Conservation (phyloP, 768 basidiomycete species). For the Lactarius hatsudake region DNA sequence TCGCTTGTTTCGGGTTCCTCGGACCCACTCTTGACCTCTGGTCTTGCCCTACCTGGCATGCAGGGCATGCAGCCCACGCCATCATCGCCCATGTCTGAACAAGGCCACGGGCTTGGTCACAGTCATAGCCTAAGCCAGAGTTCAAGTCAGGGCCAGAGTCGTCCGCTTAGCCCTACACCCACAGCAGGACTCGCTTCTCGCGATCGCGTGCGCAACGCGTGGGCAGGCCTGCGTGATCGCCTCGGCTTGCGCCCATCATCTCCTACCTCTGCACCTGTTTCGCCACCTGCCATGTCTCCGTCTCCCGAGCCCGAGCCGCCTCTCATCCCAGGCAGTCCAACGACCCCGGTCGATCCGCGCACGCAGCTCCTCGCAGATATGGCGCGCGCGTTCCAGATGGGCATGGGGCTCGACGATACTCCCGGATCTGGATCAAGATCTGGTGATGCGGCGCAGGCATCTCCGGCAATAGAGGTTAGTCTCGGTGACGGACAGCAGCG, state of each 20-base stretch:
- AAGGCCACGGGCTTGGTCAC: not conserved
- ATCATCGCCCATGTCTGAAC: slow-evolving; percentile 1
- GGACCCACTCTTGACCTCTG: slow-evolving; percentile 59
- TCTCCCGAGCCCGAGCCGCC: slow-evolving; percentile 8
- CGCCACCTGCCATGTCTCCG: not conserved
- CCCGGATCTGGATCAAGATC: slow-evolving; percentile 11
- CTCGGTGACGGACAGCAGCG: slow-evolving; percentile 15
- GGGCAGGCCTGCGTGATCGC: slow-evolving; percentile 67
- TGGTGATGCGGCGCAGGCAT: not conserved
- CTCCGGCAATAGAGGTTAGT: slow-evolving; percentile 2
- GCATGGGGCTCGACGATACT: slow-evolving; percentile 39
- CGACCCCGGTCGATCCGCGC: slow-evolving; percentile 41
- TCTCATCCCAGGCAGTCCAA: slow-evolving; percentile 8
- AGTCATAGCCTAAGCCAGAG: slow-evolving; percentile 1
- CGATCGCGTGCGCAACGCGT: slow-evolving; percentile 57
- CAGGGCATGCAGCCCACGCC: slow-evolving; percentile 16
- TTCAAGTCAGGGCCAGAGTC: slow-evolving; percentile 24
- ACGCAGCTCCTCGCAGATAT: slow-evolving; percentile 78
- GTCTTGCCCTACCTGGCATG: slow-evolving; percentile 42
- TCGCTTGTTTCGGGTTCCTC: slow-evolving; percentile 75
- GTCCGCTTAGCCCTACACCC: slow-evolving; percentile 44
- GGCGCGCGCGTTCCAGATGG: slow-evolving; percentile 76
- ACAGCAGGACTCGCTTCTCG: slow-evolving; percentile 37
- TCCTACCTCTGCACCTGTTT: not conserved
- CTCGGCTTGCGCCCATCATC: slow-evolving; percentile 43